These are phyloP conservation scores for Excoecaria agallocha DNA, from an alignment of 345 rosid species.

Conservation along the genomic window DNA sequence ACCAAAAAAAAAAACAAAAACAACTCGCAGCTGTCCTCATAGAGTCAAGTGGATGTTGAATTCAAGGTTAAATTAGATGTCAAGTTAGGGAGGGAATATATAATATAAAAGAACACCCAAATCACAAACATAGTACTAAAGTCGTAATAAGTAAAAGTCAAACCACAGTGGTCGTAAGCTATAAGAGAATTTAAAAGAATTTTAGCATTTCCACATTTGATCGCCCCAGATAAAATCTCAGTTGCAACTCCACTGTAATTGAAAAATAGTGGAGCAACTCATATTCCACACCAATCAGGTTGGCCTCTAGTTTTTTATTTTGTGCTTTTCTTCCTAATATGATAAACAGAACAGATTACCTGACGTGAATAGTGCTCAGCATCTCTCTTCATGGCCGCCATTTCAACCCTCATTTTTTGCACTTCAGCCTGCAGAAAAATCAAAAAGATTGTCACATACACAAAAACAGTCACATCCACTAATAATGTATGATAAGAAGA, in stretches of 20 bases:
- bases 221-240: neutral
- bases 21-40: neutral
- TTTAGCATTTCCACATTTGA: neutral
- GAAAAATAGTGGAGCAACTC: neutral
- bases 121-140: neutral
- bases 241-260: neutral
- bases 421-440: constrained; percentile 72
- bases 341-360: constrained; percentile 42
- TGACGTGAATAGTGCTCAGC: constrained; percentile 99
- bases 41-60: neutral
- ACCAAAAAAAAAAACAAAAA: no score
- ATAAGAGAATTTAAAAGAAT: no score
- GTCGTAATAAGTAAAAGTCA: no score
- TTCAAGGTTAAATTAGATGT: neutral
- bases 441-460: constrained; percentile 3
- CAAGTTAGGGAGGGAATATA: neutral
- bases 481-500: neutral
- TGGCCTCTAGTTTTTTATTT: neutral
- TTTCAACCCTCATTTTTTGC: constrained; percentile 94
- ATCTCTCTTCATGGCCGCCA: constrained; percentile 98
- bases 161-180: no score
- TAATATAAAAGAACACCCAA: neutral
- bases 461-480: neutral
- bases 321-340: neutral
- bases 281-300: neutral